These are phyloP conservation scores for Populus hybrid DNA, from an alignment of 441 rosid species.

Conservation along the genomic window DNA sequence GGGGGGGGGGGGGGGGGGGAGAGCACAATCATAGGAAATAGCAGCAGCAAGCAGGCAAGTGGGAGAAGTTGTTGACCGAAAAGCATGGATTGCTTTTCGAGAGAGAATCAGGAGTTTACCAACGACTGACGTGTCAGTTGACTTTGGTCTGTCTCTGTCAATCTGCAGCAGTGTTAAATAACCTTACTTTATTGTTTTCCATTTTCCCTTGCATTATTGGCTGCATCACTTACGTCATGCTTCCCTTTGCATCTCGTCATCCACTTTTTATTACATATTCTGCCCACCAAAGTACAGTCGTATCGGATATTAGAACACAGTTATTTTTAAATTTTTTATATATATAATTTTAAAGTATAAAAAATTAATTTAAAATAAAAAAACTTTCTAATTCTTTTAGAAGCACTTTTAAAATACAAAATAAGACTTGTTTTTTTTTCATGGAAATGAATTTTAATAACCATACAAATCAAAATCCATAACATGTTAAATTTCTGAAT, in stretches of 20 bases:
- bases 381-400: no score
- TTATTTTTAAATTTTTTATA: no score
- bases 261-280: no score
- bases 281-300: no score
- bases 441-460: not conserved
- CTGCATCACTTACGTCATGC: not conserved
- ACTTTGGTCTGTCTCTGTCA: not conserved
- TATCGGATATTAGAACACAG: no score
- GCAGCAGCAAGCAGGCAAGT: not conserved
- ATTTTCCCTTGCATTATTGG: not conserved
- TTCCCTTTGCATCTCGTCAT: not conserved
- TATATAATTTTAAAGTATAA: no score
- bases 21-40: no score
- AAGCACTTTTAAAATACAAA: no score
- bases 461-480: not conserved
- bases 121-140: not conserved
- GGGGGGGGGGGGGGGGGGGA: fast-evolving
- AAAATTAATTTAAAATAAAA: no score
- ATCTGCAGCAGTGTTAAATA: not conserved
- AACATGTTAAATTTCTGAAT: no score
- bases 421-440: no score
- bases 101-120: not conserved
- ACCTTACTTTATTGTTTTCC: no score
- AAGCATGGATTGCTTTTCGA: not conserved
- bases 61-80: not conserved